These are phyloP conservation scores for thale cress (Arabidopsis thaliana) DNA, from an alignment of 345 rosid genomes.

Conservation along the genomic window TAIR10.1 NC_003075.7:7643001-7643500, in stretches of 20 bases:
- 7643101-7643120: too few relatives aligned
- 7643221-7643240: not conserved
- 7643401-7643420: slow-evolving; percentile 5
- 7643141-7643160: too few relatives aligned
- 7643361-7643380: slow-evolving; percentile 10
- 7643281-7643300: slow-evolving; percentile 29
- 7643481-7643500: not conserved
- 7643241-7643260: not conserved
- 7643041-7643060: too few relatives aligned
- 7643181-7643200: not conserved
- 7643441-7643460: not conserved
- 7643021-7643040: slow-evolving; percentile 73
- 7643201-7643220: not conserved
- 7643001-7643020: slow-evolving; percentile 85
- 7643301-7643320: slow-evolving; percentile 8
- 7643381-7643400: slow-evolving; percentile 18
- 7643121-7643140: too few relatives aligned
- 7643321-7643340: not conserved
- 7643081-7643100: too few relatives aligned
- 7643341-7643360: not conserved
- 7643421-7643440: slow-evolving; percentile 6
- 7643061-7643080: too few relatives aligned
- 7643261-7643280: slow-evolving; percentile 26
- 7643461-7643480: not conserved
- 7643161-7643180: not conserved